Percentiles rank a stretch among this genome's conserved stretches.
Conservation (phyloP, 192 early-diverging fungal genomes). For the Backusella psychrophila region DNA sequence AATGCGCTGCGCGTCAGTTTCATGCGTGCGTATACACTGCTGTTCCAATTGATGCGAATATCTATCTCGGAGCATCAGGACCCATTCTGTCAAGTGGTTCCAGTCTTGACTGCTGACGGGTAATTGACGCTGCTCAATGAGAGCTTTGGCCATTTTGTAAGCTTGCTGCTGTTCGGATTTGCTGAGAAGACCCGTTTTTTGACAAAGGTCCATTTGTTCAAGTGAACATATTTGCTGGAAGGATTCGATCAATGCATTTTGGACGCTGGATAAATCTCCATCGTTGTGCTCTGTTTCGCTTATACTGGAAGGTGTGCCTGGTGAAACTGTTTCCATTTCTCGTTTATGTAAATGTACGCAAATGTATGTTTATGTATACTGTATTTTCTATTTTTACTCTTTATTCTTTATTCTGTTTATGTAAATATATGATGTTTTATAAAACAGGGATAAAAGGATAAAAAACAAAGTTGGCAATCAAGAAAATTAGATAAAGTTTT, state of each 20-base stretch:
- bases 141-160: slow-evolving; percentile 3
- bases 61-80: slow-evolving; percentile 11
- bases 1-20: neutral
- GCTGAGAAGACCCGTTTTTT: neutral
- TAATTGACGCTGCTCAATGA: slow-evolving; percentile 3
- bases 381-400: neutral
- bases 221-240: slow-evolving; percentile 12
- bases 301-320: neutral
- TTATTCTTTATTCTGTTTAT: neutral
- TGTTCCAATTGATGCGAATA: slow-evolving; percentile 3
- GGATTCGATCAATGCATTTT: slow-evolving; percentile 4
- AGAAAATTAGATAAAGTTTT: neutral
- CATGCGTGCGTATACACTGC: neutral
- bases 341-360: neutral
- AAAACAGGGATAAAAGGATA: neutral
- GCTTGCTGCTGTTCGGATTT: slow-evolving; percentile 13
- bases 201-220: slow-evolving; percentile 14
- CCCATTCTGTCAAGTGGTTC: slow-evolving; percentile 11
- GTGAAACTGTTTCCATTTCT: slow-evolving; percentile 1
- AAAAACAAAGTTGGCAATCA: neutral
- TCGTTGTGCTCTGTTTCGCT: neutral
- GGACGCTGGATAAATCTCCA: neutral
- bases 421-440: neutral
- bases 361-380: neutral
- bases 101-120: slow-evolving; percentile 3